Base-by-base conservation (phyloP, 2,329 filamentous ascomycete genomes). In the Calonectria honghensis region DNA sequence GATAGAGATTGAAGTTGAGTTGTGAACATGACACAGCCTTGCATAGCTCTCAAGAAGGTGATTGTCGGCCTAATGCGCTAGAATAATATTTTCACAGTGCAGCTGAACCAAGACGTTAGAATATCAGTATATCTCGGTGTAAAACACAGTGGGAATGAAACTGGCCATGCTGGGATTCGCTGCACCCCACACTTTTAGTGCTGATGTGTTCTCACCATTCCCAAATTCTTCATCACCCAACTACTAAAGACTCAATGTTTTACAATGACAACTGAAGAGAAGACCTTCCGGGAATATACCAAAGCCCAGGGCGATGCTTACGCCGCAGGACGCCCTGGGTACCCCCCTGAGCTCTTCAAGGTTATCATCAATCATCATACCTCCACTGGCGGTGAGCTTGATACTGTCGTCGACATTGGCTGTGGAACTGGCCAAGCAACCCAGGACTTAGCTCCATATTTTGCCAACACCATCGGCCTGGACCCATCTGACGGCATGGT, bases 401-500 rank as follows among this genome's bases (percentile, higher is more conserved):
- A 83, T 39, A 83, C 82, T 3, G 75, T 91, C 0, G 78, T 91
- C 16, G 91, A 93, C 74, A 82, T 92, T 4, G 91, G 91, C 41
- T 91, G 90, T 78, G 90, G 91, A 0, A 90, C 91, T 0, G 91
- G 91, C 5, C 87, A 81, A 20, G 89, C 87, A 0, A 85, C 85
- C 0, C 85, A 86, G 3, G 83, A 82, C 9, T 84, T 92, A 1
- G 87, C 88, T 0, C 80, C 82, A 0, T 84, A 83, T 45, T 92
- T 92, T 78, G 71, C 79, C 1, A 79, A 84, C 29, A 87, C 84
- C 7, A 81, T 88, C n/a, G 91, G 90, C 7, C 76, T 90, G 14
- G 90, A 93, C 75, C 85, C 89, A 0, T 87, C 87, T 3, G 82
- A 84, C 16, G 87, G 86, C 50, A 93, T 92, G 91, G 88, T 92